Percentiles rank a stretch among this genome's conserved stretches.
These are phyloP conservation scores for Penicillium robsamsonii DNA, from an alignment of 495 filamentous ascomycete species.

Conservation along the genomic window DNA sequence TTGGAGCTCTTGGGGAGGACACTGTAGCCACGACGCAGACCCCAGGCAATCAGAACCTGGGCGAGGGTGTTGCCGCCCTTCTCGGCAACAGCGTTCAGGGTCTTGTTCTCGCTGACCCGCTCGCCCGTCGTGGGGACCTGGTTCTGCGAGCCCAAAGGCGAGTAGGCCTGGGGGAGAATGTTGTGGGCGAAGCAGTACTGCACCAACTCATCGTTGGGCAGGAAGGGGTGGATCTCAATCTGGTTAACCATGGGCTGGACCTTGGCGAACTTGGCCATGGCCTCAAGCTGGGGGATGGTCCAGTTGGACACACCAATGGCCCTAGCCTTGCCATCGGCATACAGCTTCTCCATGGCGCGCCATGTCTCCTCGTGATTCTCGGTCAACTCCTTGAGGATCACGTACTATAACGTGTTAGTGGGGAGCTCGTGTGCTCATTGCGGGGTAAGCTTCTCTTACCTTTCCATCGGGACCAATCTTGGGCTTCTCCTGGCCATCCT, in stretches of 20 bases:
- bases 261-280: slow-evolving; percentile 64
- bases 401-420: slow-evolving; percentile 39
- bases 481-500: slow-evolving; percentile 55
- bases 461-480: slow-evolving; percentile 70
- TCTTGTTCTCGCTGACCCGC: slow-evolving; percentile 58
- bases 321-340: slow-evolving; percentile 65
- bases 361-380: slow-evolving; percentile 71
- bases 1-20: slow-evolving; percentile 72
- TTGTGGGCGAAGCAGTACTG: slow-evolving; percentile 65
- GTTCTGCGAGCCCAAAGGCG: slow-evolving; percentile 65
- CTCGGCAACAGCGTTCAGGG: slow-evolving; percentile 58
- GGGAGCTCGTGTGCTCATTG: slow-evolving; percentile 47
- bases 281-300: slow-evolving; percentile 65
- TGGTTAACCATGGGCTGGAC: slow-evolving; percentile 76
- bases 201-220: slow-evolving; percentile 71
- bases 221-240: slow-evolving; percentile 91
- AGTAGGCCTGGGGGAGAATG: slow-evolving; percentile 76
- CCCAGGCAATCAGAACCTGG: slow-evolving; percentile 71
- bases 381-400: slow-evolving; percentile 57
- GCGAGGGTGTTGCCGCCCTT: slow-evolving; percentile 61
- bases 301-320: slow-evolving; percentile 91
- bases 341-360: slow-evolving; percentile 76
- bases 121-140: slow-evolving; percentile 64
- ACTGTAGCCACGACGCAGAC: slow-evolving; percentile 65
- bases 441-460: slow-evolving; percentile 38